phyloP scores from a whole-genome alignment of 768 basidiomycete species.

The Hortiboletus campestris region DNA sequence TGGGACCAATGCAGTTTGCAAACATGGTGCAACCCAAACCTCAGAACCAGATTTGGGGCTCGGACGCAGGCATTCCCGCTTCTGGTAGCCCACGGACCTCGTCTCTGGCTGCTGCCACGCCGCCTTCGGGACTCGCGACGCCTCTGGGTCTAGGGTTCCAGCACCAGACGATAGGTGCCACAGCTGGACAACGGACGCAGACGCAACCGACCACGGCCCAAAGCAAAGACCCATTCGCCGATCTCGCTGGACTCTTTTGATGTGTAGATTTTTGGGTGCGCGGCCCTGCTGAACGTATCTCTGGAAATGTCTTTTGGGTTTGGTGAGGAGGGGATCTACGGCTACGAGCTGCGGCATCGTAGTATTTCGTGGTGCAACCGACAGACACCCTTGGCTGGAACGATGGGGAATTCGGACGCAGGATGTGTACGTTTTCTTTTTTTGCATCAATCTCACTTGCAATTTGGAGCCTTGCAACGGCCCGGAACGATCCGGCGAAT shows the following conservation, averaged over 20 bases:
- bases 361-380: not conserved
- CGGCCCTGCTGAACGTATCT: not conserved
- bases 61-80: not conserved
- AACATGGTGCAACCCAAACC: conserved; percentile 19
- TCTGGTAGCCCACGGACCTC: conserved; percentile 4
- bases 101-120: conserved; percentile 8
- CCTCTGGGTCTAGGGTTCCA: conserved; percentile 2
- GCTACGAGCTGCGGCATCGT: not conserved
- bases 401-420: not conserved
- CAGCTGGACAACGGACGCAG: conserved; percentile 22
- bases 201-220: conserved; percentile 24
- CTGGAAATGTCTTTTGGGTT: not conserved
- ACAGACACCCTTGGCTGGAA: not conserved
- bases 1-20: conserved; percentile 11
- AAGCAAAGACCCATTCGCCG: conserved; percentile 81
- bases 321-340: not conserved
- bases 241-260: conserved; percentile 74
- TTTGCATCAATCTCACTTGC: conserved; percentile 9
- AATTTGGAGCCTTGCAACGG: not conserved
- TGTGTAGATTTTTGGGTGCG: not conserved
- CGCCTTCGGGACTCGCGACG: conserved; percentile 15
- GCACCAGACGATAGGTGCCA: not conserved
- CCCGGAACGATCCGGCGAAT: not conserved
- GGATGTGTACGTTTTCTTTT: conserved; percentile 7
- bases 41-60: conserved; percentile 6